A percentile compares a stretch with the other conserved stretches of the same genome.
Conservation (phyloP, 208 protist species). For the Porcisia deanei region DNA sequence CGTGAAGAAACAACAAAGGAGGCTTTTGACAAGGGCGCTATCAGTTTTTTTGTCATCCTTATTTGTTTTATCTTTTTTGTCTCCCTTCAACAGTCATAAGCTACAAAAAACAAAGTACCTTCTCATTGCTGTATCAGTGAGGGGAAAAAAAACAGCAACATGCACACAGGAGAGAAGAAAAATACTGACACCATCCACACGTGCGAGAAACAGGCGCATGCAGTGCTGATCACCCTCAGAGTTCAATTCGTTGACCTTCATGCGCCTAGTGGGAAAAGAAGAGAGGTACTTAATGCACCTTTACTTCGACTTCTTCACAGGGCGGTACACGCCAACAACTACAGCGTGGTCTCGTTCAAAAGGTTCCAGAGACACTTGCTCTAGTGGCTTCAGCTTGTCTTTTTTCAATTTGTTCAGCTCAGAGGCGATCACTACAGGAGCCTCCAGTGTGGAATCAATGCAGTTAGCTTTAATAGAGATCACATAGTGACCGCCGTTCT, state of each 20-base stretch:
- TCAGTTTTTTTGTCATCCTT: background rate
- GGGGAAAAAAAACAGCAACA: background rate
- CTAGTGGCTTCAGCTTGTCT: conserved; percentile 97
- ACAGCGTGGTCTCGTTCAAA: conserved; percentile 99
- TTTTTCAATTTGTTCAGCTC: conserved; percentile 98
- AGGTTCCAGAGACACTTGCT: conserved; percentile 99
- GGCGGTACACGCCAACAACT: conserved; percentile 94
- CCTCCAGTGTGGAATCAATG: conserved; percentile 99
- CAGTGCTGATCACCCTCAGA: background rate
- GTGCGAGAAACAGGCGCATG: conserved; percentile 4
- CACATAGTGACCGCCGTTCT: conserved; percentile 99
- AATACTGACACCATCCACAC: background rate
- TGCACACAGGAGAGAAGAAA: background rate
- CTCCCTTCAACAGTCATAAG: background rate
- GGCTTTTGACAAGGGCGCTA: background rate
- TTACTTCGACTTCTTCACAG: conserved; percentile 74
- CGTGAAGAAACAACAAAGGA: background rate
- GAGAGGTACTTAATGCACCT: background rate
- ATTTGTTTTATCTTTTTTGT: background rate
- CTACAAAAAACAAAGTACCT: background rate
- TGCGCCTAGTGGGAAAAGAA: conserved; percentile 1
- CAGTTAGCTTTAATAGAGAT: conserved; percentile 99
- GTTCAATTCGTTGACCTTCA: background rate
- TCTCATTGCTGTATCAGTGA: background rate
- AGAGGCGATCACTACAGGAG: conserved; percentile 97